Base-by-base conservation (phyloP, 2,329 filamentous ascomycete genomes). In the Venturia aucupariae region DNA sequence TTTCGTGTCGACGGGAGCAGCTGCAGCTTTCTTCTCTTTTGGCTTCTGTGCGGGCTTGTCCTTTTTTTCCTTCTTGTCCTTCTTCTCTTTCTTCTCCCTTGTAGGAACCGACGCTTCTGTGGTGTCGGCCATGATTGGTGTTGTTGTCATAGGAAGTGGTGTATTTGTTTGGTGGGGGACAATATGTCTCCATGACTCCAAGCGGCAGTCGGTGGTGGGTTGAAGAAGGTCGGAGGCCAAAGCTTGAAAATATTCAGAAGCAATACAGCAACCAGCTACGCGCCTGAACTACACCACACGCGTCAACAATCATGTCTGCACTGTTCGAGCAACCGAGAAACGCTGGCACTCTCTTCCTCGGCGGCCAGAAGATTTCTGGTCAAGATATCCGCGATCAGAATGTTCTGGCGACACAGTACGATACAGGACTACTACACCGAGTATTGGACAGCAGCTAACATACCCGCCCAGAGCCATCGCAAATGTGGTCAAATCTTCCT, bases 401-500 rank as follows among this genome's bases (percentile, higher is more conserved):
- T 82, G 94, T 97, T 60, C 86, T 92, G 70, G 94, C 94, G 70
- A 97, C 94, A 57, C 92, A 97, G 51, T 41, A 46, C 5, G 38
- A 15, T 22, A 17, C 19, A 39, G 10, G 19, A 39, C 27, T 46
- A 42, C 24, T 10, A 3, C 38, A 39, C 59, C 15, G 19, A 42
- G 13, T 19, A 15, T 17, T 19, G 35, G 13, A 30, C 4, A 19
- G 22, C n/a, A 42, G 35, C 38, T 61, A 30, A 41, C 11, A 5
- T 7, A 17, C 22, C 19, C 10, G 7, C 38, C 38, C 22, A 46
- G 38, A 77, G 92, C 93, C 66, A 97, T 99, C 73, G 89, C 94
- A 72, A 99, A 97, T 86, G 92, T 99, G 66, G 92, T 99, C 77
- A 97, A 96, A 82, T 96, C 90, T 78, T 99, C 94, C 19, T 99